Conservation (phyloP, 148 eudicot species). For the Gaultheria prostrata region DNA sequence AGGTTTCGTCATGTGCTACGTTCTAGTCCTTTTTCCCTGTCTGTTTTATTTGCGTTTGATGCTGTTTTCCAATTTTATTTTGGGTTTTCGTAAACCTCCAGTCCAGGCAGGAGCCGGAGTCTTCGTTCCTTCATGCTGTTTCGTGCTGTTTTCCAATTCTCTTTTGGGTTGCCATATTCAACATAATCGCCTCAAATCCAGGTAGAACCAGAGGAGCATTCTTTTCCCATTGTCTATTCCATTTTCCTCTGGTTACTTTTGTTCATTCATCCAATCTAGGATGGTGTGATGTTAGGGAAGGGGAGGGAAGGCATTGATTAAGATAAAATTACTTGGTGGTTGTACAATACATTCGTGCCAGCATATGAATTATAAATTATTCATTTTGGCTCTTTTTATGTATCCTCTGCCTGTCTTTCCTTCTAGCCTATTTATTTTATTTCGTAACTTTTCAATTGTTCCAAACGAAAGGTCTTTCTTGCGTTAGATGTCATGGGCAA, state of each 20-base stretch:
- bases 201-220: background rate
- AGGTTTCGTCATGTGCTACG: background rate
- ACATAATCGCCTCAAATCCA: background rate
- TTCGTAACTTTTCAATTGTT: background rate
- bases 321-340: background rate
- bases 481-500: background rate
- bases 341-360: background rate
- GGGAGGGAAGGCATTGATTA: background rate
- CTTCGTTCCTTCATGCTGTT: background rate
- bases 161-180: background rate
- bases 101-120: background rate
- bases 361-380: background rate
- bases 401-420: background rate
- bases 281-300: background rate
- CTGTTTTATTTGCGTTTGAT: background rate
- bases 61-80: background rate
- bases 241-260: background rate
- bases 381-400: background rate
- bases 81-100: background rate
- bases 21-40: background rate
- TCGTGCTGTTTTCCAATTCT: background rate
- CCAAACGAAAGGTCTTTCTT: background rate
- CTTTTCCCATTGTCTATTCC: no score
- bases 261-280: background rate
- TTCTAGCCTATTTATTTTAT: background rate